These are phyloP conservation scores for Paraglomus brasilianum DNA, from an alignment of 192 early-diverging fungal genomes.

Conservation along the genomic window DNA sequence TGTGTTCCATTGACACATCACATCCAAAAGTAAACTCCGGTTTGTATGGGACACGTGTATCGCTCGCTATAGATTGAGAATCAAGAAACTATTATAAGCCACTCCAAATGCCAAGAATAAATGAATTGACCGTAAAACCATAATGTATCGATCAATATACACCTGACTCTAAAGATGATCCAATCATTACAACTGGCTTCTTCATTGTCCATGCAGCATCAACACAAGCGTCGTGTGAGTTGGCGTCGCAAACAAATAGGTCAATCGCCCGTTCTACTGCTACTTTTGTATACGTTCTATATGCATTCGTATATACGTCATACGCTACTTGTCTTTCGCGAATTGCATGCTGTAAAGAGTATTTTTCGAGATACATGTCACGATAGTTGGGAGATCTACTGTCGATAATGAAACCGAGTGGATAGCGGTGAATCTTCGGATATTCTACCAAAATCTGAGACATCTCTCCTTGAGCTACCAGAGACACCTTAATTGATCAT, in stretches of 20 bases:
- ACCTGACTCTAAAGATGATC: no score
- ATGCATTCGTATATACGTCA: conserved; percentile 8
- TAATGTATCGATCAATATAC: no score
- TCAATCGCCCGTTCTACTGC: background rate
- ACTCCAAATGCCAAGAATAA: background rate
- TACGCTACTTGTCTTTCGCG: background rate
- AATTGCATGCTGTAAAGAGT: background rate
- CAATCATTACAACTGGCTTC: background rate
- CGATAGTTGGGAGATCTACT: background rate
- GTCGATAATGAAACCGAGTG: background rate
- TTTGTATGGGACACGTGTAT: conserved; percentile 8
- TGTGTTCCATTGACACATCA: conserved; percentile 21
- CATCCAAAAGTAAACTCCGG: conserved; percentile 15
- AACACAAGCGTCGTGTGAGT: conserved; percentile 7
- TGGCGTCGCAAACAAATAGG: conserved; percentile 17
- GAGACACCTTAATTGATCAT: background rate
- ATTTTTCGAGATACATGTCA: conserved; percentile 2
- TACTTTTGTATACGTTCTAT: conserved; percentile 1
- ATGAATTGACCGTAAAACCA: no score
- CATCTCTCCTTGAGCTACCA: background rate
- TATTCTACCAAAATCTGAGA: background rate
- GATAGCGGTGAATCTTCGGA: background rate
- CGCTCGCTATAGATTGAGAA: background rate
- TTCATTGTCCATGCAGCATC: conserved; percentile 22
- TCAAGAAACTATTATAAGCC: background rate